These are phyloP conservation scores for Erythrobasidium hasegawianum DNA, from an alignment of 1,284 basidiomycete species.

Conservation along the genomic window DNA sequence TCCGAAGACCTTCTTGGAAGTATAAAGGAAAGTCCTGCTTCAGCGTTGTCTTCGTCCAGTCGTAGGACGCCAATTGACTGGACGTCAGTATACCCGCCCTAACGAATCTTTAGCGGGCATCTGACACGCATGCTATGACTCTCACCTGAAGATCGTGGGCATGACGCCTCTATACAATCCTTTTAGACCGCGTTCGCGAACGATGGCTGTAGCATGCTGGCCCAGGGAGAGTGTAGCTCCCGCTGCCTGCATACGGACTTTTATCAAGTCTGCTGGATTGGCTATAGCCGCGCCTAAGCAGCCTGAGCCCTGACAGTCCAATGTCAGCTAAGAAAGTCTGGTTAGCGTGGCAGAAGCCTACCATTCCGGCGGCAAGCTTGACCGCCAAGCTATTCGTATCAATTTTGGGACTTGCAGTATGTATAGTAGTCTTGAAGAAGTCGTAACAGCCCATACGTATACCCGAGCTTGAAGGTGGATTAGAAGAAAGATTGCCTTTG, in stretches of 20 bases:
- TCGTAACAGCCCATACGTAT: slow-evolving; percentile 45
- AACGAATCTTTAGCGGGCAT: too few species aligned
- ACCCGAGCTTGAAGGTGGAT: slow-evolving; percentile 35
- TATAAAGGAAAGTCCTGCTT: slow-evolving; percentile 39
- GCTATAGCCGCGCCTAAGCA: slow-evolving; percentile 44
- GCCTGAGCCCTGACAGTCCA: slow-evolving; percentile 25
- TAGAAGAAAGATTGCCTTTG: too few species aligned
- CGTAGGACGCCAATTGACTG: slow-evolving; percentile 43
- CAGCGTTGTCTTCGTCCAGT: slow-evolving; percentile 42
- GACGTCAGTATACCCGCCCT: slow-evolving; percentile 44
- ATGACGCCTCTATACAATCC: slow-evolving; percentile 41
- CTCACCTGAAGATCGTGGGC: slow-evolving; percentile 40
- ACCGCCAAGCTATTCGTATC: slow-evolving; percentile 37
- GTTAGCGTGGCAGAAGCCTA: too few species aligned
- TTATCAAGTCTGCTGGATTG: slow-evolving; percentile 44
- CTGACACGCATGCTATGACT: too few species aligned
- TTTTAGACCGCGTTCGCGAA: slow-evolving; percentile 29
- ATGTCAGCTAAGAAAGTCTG: background rate
- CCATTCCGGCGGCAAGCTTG: slow-evolving; percentile 40
- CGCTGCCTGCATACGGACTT: slow-evolving; percentile 43
- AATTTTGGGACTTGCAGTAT: slow-evolving; percentile 23
- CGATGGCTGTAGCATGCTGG: slow-evolving; percentile 36
- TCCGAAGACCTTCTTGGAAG: slow-evolving; percentile 42
- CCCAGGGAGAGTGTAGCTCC: slow-evolving; percentile 38
- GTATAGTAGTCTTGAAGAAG: slow-evolving; percentile 38